Conservation (phyloP, 108 stramenopile species). For the Hondaea fermentalgiana region DNA sequence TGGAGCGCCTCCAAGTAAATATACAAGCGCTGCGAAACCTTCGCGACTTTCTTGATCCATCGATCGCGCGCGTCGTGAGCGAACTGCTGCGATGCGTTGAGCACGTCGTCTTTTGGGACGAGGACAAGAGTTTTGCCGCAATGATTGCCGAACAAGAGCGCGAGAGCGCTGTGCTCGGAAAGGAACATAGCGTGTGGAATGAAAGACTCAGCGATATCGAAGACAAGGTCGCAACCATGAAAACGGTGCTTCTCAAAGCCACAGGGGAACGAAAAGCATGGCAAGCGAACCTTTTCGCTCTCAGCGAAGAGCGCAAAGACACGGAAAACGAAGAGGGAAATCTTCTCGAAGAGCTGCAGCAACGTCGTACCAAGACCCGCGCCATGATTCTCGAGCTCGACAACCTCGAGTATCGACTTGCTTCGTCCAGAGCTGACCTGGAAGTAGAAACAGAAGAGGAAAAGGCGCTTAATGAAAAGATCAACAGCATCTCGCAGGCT, state of each 20-base stretch:
- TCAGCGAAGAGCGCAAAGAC: not conserved
- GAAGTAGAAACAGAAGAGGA: not conserved
- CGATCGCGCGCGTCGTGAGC: not conserved
- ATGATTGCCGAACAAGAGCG: not conserved
- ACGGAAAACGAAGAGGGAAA: not conserved
- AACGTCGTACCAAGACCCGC: not conserved
- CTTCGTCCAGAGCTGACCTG: not conserved
- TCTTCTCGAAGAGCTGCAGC: not conserved
- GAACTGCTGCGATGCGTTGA: not conserved
- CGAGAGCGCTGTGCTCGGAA: not conserved
- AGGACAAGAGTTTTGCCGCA: not conserved
- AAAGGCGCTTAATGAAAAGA: not conserved
- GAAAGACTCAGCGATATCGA: not conserved
- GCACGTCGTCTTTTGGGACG: not conserved
- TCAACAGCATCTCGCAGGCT: not conserved
- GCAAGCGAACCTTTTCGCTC: not conserved
- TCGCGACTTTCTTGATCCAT: not conserved
- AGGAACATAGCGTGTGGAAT: not conserved
- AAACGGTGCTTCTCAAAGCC: not conserved
- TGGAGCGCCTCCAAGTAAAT: not conserved
- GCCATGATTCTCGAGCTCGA: not conserved
- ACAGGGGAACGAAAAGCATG: not conserved
- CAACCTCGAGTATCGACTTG: not conserved
- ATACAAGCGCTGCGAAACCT: not conserved
- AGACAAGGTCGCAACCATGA: not conserved